Evolutionary conservation across 768 basidiomycete species (phyloP).

Genomic region (Boletus tylopilopsis): DNA sequence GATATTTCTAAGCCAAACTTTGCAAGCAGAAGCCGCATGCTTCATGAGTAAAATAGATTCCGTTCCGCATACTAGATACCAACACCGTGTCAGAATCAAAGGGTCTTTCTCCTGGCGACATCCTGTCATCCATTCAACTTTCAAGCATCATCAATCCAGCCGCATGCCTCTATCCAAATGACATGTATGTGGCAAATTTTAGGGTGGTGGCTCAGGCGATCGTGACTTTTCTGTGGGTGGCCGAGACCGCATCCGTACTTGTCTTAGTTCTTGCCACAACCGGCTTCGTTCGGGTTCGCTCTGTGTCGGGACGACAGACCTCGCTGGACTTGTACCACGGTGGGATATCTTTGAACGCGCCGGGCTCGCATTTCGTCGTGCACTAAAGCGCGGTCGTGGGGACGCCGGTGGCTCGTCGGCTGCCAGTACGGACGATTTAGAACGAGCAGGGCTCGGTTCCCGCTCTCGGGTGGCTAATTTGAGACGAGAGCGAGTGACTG

Average conservation of each 20-base stretch:
- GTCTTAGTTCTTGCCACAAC: constrained; percentile 55
- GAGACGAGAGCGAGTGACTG: constrained; percentile 23
- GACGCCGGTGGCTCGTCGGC: constrained; percentile 24
- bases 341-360: constrained; percentile 31
- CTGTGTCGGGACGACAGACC: constrained; percentile 27
- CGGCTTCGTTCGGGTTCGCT: constrained; percentile 41
- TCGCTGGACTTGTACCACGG: constrained; percentile 26
- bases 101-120: constrained; percentile 4
- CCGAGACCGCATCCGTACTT: constrained; percentile 45
- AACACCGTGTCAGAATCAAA: constrained; percentile 1
- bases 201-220: constrained; percentile 37
- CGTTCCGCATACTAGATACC: constrained; percentile 17
- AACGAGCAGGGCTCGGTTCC: constrained; percentile 32
- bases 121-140: constrained; percentile 7
- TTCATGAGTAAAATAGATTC: constrained; percentile 9
- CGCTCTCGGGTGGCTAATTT: constrained; percentile 26
- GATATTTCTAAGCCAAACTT: constrained; percentile 5
- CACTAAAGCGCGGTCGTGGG: constrained; percentile 33
- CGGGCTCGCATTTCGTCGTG: constrained; percentile 39
- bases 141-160: constrained; percentile 8
- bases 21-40: constrained; percentile 12
- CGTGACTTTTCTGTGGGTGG: constrained; percentile 42
- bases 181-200: constrained; percentile 18
- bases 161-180: constrained; percentile 10
- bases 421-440: constrained; percentile 20